Conservation (phyloP, 345 rosid genomes). For the Moricandia moricandioides region DNA sequence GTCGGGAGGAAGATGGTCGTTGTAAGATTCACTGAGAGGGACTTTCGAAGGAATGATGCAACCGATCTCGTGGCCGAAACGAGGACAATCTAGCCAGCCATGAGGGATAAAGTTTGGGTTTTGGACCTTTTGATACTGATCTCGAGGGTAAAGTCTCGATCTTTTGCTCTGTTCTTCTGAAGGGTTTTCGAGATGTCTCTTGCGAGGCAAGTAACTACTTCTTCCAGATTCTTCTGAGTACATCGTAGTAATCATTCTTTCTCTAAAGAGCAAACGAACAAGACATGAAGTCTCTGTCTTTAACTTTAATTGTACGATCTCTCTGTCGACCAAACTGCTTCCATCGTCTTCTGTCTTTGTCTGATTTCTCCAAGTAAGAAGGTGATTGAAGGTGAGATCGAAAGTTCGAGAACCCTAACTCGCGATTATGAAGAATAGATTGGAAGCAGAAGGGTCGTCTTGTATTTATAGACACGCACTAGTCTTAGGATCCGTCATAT, state of each 20-base stretch:
- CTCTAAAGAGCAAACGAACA: neutral
- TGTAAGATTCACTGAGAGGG: constrained; percentile 24
- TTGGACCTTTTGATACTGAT: neutral
- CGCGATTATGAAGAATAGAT: neutral
- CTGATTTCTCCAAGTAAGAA: neutral
- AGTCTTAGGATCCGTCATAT: neutral
- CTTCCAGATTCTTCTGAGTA: neutral
- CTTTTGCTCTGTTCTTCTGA: neutral
- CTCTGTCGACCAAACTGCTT: neutral
- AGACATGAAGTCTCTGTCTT: neutral
- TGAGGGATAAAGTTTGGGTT: neutral
- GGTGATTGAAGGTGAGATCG: neutral
- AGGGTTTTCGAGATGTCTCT: neutral
- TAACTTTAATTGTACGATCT: neutral
- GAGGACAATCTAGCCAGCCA: constrained; percentile 21
- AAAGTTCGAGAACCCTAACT: neutral
- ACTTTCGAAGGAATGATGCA: constrained; percentile 20
- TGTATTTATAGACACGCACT: neutral
- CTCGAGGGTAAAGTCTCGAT: neutral
- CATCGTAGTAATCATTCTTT: neutral
- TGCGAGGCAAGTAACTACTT: neutral
- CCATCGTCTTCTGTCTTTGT: neutral
- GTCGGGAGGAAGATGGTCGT: neutral
- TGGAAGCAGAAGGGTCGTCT: neutral
- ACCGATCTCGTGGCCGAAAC: constrained; percentile 12